Evolutionary conservation across 176 grass and related monocot genomes (phyloP).

Genomic region (Elymus sibiricus): DNA sequence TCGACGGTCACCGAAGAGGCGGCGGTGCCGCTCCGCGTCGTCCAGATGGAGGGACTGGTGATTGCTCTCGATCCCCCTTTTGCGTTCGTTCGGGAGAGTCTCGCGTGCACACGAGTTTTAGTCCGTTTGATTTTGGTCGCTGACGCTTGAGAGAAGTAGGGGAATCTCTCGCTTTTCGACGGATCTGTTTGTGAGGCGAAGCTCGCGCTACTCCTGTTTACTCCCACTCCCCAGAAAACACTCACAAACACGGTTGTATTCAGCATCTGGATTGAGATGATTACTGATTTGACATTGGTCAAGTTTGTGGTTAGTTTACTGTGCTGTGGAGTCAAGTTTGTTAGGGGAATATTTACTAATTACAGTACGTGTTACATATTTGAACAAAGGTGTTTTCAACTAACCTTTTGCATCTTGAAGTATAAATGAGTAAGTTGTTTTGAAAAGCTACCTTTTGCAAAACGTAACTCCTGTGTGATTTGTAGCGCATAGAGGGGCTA

Average conservation of each 20-base stretch:
- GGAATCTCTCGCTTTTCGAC: not conserved
- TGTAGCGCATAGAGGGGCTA: too few species aligned
- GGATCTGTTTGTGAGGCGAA: slow-evolving; percentile 21
- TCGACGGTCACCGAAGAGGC: slow-evolving; percentile 59
- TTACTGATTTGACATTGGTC: not conserved
- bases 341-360: not conserved
- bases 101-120: not conserved
- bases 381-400: not conserved
- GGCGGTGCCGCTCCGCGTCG: slow-evolving; percentile 58
- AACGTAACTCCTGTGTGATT: not conserved
- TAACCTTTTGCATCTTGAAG: not conserved
- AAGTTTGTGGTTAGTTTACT: not conserved
- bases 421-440: not conserved
- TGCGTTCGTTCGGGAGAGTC: not conserved
- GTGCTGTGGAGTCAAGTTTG: not conserved
- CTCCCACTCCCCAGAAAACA: not conserved
- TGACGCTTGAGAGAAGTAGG: not conserved
- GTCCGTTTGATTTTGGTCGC: not conserved
- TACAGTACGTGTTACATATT: not conserved
- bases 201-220: not conserved
- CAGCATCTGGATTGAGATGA: not conserved
- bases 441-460: not conserved
- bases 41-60: slow-evolving; percentile 99
- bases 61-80: not conserved
- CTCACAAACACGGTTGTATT: not conserved